Base-by-base conservation (phyloP, 2,329 filamentous ascomycete genomes). In the Ophiostoma perfectum region DNA sequence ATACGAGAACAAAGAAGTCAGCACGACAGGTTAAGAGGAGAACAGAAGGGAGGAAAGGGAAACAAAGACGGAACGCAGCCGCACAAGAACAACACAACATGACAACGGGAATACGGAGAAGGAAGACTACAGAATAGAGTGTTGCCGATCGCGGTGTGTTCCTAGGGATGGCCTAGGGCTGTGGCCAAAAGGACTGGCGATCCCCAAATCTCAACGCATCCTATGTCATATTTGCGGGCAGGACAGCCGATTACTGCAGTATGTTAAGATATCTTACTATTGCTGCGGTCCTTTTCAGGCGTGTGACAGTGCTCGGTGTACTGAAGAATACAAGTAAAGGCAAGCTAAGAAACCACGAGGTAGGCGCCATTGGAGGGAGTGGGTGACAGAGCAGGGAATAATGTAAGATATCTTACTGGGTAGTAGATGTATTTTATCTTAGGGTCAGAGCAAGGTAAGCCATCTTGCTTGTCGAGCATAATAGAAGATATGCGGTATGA, bases 271-370 rank as follows among this genome's bases (percentile, higher is more conserved):
- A 16, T 9, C 27, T 1, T 27, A 27, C 27, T 27, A 27, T 27
- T 27, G 27, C 27, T 14, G 27, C 49, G 7, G 49, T 55, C 9
- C 49, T 55, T 55, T 18, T 27, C 6, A 7, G 47, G 16, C 47
- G 49, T 55, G 49, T 55, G 49, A 36, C 18, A 55, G 49, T 55
- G 49, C 49, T 55, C 49, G 49, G 49, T 55, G 49, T 27, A 55
- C 12, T 27, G 49, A 55, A 27, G 49, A 27, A 14, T 14, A 47
- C n/a, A 55, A 55, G 49, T 27, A n/a, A 27, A 55, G 14, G 45
- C 18, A 27, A 55, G 49, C 18, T 18, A 55, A 55, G 12, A 16
- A 27, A 27, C 27, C 45, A 47, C n/a, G 27, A 5, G 42, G 49
- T 55, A 27, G 18, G 18, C 47, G 47, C 47, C 47, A n/a, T 52